Evolutionary conservation across 2,329 filamentous ascomycete species (phyloP).

Genomic region (Colletotrichum tabaci): DNA sequence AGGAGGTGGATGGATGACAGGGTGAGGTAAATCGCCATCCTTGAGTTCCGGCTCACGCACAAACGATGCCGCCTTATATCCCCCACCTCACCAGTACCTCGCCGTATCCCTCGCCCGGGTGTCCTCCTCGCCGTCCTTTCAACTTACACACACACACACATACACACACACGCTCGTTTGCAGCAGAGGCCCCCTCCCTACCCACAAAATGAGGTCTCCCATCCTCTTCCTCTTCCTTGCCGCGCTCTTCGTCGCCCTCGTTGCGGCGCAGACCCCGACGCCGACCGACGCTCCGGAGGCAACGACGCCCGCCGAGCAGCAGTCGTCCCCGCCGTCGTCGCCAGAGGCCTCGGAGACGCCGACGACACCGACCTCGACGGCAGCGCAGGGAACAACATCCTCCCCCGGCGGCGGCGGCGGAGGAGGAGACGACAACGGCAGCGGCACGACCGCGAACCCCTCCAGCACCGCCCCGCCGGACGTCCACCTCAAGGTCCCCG

Average conservation of each 20-base stretch:
- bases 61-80: slow-evolving; percentile 37
- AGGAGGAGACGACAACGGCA: slow-evolving; percentile 43
- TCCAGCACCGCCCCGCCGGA: slow-evolving; percentile 63
- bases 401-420: slow-evolving; percentile 44
- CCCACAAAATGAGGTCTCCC: slow-evolving; percentile 32
- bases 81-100: slow-evolving; percentile 30
- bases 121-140: slow-evolving; percentile 25
- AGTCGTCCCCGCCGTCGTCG: slow-evolving; percentile 42
- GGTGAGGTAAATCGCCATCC: slow-evolving; percentile 21
- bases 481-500: slow-evolving; percentile 70
- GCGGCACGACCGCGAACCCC: slow-evolving; percentile 44
- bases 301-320: slow-evolving; percentile 22
- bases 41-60: slow-evolving; percentile 8
- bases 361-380: slow-evolving; percentile 37
- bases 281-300: slow-evolving; percentile 43
- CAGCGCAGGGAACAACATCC: slow-evolving; percentile 41
- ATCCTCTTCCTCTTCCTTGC: slow-evolving; percentile 49
- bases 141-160: background rate
- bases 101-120: slow-evolving; percentile 16
- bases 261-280: slow-evolving; percentile 52
- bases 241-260: slow-evolving; percentile 49
- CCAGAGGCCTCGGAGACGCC: slow-evolving; percentile 41
- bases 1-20: slow-evolving; percentile 12
- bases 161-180: slow-evolving; percentile 39
- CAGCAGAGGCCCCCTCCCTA: slow-evolving; percentile 8